Base-by-base conservation (phyloP, 1,139 yeast genomes). In the Hyphopichia pseudoburtonii region DNA sequence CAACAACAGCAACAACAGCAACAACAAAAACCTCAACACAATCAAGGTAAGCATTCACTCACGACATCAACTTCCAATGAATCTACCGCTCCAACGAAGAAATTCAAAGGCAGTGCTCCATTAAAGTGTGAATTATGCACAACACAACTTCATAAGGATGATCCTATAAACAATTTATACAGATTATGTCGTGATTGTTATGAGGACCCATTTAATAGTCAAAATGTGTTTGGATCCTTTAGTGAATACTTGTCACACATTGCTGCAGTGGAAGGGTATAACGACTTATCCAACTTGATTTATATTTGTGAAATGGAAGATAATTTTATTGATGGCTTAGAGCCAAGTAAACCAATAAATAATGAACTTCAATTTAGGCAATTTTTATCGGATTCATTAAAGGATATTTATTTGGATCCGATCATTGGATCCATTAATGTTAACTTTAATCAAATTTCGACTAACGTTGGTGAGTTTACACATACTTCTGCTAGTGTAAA, bases 401-500 rank as follows among this genome's bases (percentile, higher is more conserved):
- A 57, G 38, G 60, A 61, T 34, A 62, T 69, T 33, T 70, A 62
- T 44, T 47, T 70, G 30, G 73, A 70, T 39, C 74, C 74, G 28
- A 56, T 69, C 32, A 57, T 69, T 43, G 73, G 72, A 28, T 48
- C 68, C 34, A 43, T 57, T 37, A 27, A 27, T 27, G n/a, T 8
- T 7, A 7, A n/a, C 16, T 27, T 16, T 68, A 52, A 57, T 27
- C 63, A 64, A 34, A 57, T 64, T 26, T 54, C 64, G 7, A 52
- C 69, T 16, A 70, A 70, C 47, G 50, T 65, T 2, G 49, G 49
- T 30, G 65, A 60, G 31, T 45, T 36, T 24, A 44, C 35, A 30
- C 34, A 36, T 1, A 30, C 37, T 26, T 32, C 35, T 5, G 36
- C 37, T 38, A 33, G 37, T 34, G 33, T 39, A 38, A 26, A 40